phyloP scores from a whole-genome alignment of 805 yeast species.

The Yamadazyma sp. region DNA sequence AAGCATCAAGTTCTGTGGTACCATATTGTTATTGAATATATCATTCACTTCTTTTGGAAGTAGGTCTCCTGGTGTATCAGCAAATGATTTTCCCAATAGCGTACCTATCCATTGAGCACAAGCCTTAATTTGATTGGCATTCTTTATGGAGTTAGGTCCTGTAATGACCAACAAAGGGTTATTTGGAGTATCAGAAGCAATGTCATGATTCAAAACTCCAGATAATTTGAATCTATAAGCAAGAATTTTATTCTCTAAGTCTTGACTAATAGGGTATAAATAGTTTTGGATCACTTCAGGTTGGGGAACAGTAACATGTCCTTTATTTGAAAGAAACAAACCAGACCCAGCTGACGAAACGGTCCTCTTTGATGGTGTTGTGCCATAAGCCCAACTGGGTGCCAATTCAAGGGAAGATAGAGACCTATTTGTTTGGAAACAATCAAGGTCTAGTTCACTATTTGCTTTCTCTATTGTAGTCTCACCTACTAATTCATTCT shows the following conservation, averaged over 20 bases:
- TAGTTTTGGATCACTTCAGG: constrained; percentile 44
- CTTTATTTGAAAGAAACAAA: constrained; percentile 23
- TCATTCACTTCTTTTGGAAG: constrained; percentile 7
- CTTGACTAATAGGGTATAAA: constrained; percentile 32
- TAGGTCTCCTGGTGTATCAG: background rate
- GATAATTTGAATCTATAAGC: constrained; percentile 25
- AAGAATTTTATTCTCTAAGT: constrained; percentile 25
- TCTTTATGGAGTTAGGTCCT: constrained; percentile 35
- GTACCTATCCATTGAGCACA: constrained; percentile 43
- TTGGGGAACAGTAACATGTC: constrained; percentile 37
- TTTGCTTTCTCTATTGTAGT: constrained; percentile 8
- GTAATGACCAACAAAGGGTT: constrained; percentile 32
- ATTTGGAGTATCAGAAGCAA: background rate
- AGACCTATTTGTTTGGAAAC: background rate
- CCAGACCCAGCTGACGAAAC: constrained; percentile 16
- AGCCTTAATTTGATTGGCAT: constrained; percentile 29
- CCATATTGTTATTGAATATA: constrained; percentile 4
- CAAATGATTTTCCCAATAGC: constrained; percentile 14
- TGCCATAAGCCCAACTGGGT: constrained; percentile 12
- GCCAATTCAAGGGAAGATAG: constrained; percentile 2
- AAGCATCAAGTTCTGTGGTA: constrained; percentile 19
- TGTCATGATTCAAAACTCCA: constrained; percentile 10
- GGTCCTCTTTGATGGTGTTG: constrained; percentile 6
- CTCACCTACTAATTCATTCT: constrained; percentile 1
- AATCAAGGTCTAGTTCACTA: constrained; percentile 7